A percentile compares a stretch with the other conserved stretches of the same genome.
Conservation (phyloP, 2,329 filamentous ascomycete species). For the Phaeosphaeria sp. region DNA sequence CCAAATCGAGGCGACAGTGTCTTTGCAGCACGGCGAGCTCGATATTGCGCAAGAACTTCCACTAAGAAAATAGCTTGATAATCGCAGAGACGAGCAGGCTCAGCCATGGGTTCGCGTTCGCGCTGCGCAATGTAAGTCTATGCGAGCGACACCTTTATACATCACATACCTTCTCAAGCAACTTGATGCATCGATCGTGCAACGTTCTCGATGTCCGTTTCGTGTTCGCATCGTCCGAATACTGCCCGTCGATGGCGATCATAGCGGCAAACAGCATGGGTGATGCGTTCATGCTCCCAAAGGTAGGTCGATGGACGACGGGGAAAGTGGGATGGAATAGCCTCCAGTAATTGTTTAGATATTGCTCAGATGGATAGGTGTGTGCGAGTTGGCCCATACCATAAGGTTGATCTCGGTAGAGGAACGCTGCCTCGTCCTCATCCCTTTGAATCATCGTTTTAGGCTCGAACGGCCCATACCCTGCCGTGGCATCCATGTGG, state of each 20-base stretch:
- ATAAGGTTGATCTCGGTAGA: conserved; percentile 47
- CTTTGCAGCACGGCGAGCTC: conserved; percentile 47
- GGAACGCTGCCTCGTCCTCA: conserved; percentile 41
- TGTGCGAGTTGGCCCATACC: conserved; percentile 46
- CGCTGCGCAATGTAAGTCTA: conserved; percentile 34
- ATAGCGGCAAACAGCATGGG: conserved; percentile 56
- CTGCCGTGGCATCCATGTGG: conserved; percentile 28
- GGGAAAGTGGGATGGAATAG: conserved; percentile 55
- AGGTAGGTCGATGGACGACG: conserved; percentile 52
- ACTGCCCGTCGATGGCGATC: conserved; percentile 53
- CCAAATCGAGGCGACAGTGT: conserved; percentile 49
- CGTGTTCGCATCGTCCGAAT: conserved; percentile 42
- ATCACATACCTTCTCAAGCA: conserved; percentile 44
- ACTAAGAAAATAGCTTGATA: conserved; percentile 54
- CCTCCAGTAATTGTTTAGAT: conserved; percentile 55
- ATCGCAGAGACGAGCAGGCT: conserved; percentile 47
- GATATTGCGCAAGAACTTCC: conserved; percentile 52
- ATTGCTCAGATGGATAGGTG: conserved; percentile 46
- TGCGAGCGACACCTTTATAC: neutral
- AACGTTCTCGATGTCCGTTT: conserved; percentile 47
- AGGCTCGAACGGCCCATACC: conserved; percentile 35
- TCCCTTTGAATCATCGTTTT: conserved; percentile 46
- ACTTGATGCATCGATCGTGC: conserved; percentile 52
- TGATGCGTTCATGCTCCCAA: conserved; percentile 42
- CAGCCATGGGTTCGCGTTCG: conserved; percentile 29